A percentile compares a stretch with the other conserved stretches of the same genome.
phyloP scores from a whole-genome alignment of 2,329 filamentous ascomycete genomes.

The Magnaporthiopsis incrustans region DNA sequence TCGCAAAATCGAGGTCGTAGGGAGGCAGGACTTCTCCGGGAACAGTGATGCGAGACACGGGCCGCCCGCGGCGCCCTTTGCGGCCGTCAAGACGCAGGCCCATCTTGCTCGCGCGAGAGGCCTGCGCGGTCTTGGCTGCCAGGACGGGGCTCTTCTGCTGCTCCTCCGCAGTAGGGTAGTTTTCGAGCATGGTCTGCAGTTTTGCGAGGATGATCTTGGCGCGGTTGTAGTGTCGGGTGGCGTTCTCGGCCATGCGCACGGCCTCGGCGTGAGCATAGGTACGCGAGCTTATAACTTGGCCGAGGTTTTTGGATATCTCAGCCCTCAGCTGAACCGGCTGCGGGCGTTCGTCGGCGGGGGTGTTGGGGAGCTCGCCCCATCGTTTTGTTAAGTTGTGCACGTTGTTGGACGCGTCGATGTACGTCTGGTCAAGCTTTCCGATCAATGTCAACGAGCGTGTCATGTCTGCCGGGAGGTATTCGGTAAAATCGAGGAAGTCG shows the following conservation, averaged over 20 bases:
- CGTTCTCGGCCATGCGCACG: slow-evolving; percentile 54
- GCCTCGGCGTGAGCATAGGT: slow-evolving; percentile 55
- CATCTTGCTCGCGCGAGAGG: slow-evolving; percentile 36
- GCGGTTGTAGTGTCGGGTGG: slow-evolving; percentile 53
- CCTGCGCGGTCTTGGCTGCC: slow-evolving; percentile 1
- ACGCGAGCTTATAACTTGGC: slow-evolving; percentile 46
- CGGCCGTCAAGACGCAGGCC: slow-evolving; percentile 34
- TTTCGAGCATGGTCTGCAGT: slow-evolving; percentile 50
- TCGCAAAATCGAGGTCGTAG: slow-evolving; percentile 56
- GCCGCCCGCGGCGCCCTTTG: slow-evolving; percentile 34
- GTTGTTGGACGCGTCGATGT: slow-evolving; percentile 45
- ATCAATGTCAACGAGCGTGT: slow-evolving; percentile 58
- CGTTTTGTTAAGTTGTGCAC: slow-evolving; percentile 48
- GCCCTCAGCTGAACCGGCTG: slow-evolving; percentile 44
- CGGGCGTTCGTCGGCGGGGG: slow-evolving; percentile 38
- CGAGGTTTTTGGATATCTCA: slow-evolving; percentile 51
- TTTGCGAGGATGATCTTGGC: slow-evolving; percentile 51
- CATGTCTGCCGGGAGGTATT: slow-evolving; percentile 61
- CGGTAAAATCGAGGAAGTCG: slow-evolving; percentile 62
- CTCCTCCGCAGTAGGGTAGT: slow-evolving; percentile 45
- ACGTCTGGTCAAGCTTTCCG: slow-evolving; percentile 52
- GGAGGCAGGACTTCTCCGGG: slow-evolving; percentile 59
- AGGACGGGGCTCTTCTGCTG: slow-evolving; percentile 35
- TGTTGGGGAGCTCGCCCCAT: slow-evolving; percentile 48
- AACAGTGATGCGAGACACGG: slow-evolving; percentile 52